phyloP scores from a whole-genome alignment of 75 land plant species.

The Pseudotsuga menziesii region DNA sequence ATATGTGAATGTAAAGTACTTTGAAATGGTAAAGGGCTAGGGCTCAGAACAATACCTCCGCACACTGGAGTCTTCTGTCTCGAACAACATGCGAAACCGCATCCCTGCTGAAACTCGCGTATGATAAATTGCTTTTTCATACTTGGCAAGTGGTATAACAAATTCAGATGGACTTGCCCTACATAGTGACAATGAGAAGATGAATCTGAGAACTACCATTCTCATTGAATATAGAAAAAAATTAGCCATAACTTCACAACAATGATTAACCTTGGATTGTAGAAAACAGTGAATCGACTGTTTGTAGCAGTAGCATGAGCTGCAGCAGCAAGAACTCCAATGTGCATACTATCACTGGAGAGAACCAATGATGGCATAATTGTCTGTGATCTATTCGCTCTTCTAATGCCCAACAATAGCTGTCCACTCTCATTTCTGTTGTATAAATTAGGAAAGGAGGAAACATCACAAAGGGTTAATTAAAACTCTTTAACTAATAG shows the following conservation, averaged over 20 bases:
- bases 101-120: slow-evolving; percentile 73
- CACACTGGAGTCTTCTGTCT: slow-evolving; percentile 77
- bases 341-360: slow-evolving; percentile 96
- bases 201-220: background rate
- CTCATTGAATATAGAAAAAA: background rate
- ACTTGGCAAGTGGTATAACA: slow-evolving; percentile 74
- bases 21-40: no score
- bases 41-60: slow-evolving; percentile 41
- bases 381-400: slow-evolving; percentile 79
- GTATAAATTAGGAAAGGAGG: background rate
- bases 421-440: slow-evolving; percentile 84
- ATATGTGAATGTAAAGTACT: no score
- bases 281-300: slow-evolving; percentile 79
- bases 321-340: slow-evolving; percentile 87
- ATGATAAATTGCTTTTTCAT: slow-evolving; percentile 58
- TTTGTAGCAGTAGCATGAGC: slow-evolving; percentile 82
- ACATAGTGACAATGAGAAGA: background rate
- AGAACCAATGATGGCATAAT: slow-evolving; percentile 85
- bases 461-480: background rate
- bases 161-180: slow-evolving; percentile 88
- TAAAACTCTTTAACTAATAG: background rate
- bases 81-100: slow-evolving; percentile 86
- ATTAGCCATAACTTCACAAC: background rate
- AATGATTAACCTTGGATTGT: slow-evolving; percentile 60
- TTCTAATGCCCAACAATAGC: slow-evolving; percentile 81